phyloP scores from a whole-genome alignment of 2,329 filamentous ascomycete species.

The Ophiostoma pallidulum region DNA sequence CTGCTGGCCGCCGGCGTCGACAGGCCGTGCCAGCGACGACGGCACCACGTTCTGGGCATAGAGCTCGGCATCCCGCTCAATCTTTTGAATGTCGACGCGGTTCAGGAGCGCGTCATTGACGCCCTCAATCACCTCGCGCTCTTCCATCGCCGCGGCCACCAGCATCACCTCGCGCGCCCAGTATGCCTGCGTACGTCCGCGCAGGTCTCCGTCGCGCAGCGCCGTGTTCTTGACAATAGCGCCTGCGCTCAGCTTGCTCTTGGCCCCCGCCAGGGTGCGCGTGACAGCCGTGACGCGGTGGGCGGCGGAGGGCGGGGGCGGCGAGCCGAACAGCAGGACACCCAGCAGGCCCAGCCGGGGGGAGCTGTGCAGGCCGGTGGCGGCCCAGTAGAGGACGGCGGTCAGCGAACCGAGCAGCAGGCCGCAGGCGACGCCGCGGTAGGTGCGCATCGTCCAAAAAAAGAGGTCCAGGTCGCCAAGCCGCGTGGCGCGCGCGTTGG shows the following conservation, averaged over 20 bases:
- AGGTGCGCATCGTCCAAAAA: conserved; percentile 58
- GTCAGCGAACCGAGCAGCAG: conserved; percentile 55
- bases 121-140: conserved; percentile 62
- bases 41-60: conserved; percentile 43
- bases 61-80: conserved; percentile 54
- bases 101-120: conserved; percentile 58
- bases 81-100: conserved; percentile 51
- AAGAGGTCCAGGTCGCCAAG: conserved; percentile 58
- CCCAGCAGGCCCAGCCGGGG: conserved; percentile 5
- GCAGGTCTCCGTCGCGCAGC: conserved; percentile 61
- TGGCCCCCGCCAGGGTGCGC: conserved; percentile 46
- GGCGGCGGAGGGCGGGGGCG: conserved; percentile 47
- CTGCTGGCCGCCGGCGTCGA: not conserved
- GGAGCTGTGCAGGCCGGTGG: conserved; percentile 53
- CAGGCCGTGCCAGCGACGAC: too few species aligned
- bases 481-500: conserved; percentile 53
- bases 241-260: conserved; percentile 60
- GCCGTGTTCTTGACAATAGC: conserved; percentile 74
- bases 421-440: conserved; percentile 56
- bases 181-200: conserved; percentile 58
- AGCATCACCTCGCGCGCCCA: conserved; percentile 70
- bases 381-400: conserved; percentile 60
- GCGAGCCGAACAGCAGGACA: conserved; percentile 35
- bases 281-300: conserved; percentile 56
- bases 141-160: conserved; percentile 68